A percentile compares a stretch with the other conserved stretches of the same genome.
Conservation (phyloP, 805 yeast species). For the Nematodospora valgi region DNA sequence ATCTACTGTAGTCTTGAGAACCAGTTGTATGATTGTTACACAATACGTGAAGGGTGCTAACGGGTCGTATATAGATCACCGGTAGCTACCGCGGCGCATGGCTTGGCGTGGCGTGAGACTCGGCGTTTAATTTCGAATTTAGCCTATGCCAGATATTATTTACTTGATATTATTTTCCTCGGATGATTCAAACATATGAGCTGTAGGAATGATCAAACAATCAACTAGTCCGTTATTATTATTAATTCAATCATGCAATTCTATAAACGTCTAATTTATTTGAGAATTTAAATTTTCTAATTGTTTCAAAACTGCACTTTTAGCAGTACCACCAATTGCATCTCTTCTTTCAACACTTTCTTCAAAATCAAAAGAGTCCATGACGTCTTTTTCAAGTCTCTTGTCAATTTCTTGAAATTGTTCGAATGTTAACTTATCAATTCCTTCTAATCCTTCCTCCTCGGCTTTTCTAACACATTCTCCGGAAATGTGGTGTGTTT, state of each 20-base stretch:
- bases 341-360: slow-evolving; percentile 93
- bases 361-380: slow-evolving; percentile 86
- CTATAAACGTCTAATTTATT: slow-evolving; percentile 9
- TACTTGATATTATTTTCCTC: too few species aligned
- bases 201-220: too few species aligned
- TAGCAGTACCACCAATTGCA: slow-evolving; percentile 97
- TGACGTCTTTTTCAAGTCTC: slow-evolving; percentile 79
- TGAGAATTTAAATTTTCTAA: slow-evolving; percentile 33
- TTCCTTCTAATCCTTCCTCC: slow-evolving; percentile 70
- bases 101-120: too few species aligned
- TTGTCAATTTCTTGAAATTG: slow-evolving; percentile 79
- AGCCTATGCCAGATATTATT: too few species aligned
- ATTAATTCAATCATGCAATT: background rate
- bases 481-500: slow-evolving; percentile 98
- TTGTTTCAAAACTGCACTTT: slow-evolving; percentile 80
- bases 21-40: too few species aligned
- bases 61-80: too few species aligned
- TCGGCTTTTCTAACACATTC: slow-evolving; percentile 94
- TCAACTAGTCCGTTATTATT: too few species aligned
- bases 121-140: too few species aligned
- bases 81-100: too few species aligned
- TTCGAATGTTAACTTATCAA: slow-evolving; percentile 73
- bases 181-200: too few species aligned
- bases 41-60: too few species aligned
- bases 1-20: too few species aligned